Evolutionary conservation across 106 monocot species (phyloP).

Genomic region (Dioscorea dumetorum): DNA sequence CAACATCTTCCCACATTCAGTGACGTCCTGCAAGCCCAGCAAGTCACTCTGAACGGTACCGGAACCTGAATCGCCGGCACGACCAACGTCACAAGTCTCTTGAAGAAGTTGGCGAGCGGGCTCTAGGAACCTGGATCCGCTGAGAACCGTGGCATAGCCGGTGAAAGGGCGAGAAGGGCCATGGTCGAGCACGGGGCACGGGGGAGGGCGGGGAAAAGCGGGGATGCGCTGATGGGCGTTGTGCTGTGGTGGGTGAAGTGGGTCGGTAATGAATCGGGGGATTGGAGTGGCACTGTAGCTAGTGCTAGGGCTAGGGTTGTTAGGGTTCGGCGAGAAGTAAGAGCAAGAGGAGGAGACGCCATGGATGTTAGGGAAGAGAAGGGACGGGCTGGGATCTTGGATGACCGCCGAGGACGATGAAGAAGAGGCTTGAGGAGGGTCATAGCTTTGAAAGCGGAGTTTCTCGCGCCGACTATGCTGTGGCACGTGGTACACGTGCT

Average conservation of each 20-base stretch:
- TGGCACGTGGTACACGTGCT: background rate
- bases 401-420: background rate
- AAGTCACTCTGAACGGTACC: too few species aligned
- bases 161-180: background rate
- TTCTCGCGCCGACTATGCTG: background rate
- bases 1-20: background rate
- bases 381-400: background rate
- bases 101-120: conserved; percentile 19
- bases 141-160: background rate
- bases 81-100: conserved; percentile 47
- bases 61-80: background rate
- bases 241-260: background rate
- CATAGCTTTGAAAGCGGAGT: background rate
- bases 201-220: background rate
- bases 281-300: background rate
- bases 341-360: background rate
- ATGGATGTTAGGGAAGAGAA: background rate
- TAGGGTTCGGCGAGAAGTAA: background rate
- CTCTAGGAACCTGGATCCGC: background rate
- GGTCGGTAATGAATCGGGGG: background rate
- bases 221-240: background rate
- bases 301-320: too few species aligned
- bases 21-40: background rate
- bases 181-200: background rate
- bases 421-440: background rate